phyloP scores from a whole-genome alignment of 805 yeast genomes.

The Cephaloascus albidus region DNA sequence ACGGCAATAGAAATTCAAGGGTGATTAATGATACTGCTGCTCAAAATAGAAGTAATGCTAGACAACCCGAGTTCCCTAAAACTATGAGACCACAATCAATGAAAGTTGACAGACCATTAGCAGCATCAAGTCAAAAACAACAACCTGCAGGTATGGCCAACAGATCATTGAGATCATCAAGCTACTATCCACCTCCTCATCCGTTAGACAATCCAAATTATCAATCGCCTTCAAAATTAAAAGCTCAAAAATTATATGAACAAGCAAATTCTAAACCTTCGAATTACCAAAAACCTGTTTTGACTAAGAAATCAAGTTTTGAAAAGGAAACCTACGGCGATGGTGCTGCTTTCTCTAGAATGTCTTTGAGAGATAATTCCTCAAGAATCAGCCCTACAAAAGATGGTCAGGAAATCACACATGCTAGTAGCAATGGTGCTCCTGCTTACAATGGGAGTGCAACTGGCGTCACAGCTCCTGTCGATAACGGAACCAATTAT shows the following conservation, averaged over 20 bases:
- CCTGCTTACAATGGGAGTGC: constrained; percentile 9
- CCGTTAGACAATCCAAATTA: constrained; percentile 28
- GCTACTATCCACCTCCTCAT: constrained; percentile 25
- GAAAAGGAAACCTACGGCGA: constrained; percentile 31
- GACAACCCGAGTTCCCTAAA: constrained; percentile 11
- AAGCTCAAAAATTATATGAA: constrained; percentile 47
- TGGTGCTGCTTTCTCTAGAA: constrained; percentile 23
- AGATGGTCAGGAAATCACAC: constrained; percentile 2
- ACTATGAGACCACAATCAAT: constrained; percentile 25
- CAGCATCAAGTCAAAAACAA: neutral
- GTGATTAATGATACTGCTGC: constrained; percentile 1
- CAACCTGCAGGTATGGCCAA: constrained; percentile 15
- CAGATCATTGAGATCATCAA: constrained; percentile 17
- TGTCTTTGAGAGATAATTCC: constrained; percentile 19
- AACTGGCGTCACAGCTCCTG: constrained; percentile 13
- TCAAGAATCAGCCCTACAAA: constrained; percentile 1
- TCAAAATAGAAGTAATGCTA: constrained; percentile 2
- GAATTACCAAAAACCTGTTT: constrained; percentile 25
- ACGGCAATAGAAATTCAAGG: constrained; percentile 4
- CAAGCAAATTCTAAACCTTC: constrained; percentile 36
- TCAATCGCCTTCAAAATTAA: constrained; percentile 26
- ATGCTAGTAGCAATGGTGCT: constrained; percentile 8
- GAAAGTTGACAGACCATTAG: constrained; percentile 4
- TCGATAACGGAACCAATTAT: constrained; percentile 4
- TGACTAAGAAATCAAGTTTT: constrained; percentile 44